These are phyloP conservation scores for Vitis rupestris DNA, from an alignment of 164 flowering plant species.

Conservation along the genomic window DNA sequence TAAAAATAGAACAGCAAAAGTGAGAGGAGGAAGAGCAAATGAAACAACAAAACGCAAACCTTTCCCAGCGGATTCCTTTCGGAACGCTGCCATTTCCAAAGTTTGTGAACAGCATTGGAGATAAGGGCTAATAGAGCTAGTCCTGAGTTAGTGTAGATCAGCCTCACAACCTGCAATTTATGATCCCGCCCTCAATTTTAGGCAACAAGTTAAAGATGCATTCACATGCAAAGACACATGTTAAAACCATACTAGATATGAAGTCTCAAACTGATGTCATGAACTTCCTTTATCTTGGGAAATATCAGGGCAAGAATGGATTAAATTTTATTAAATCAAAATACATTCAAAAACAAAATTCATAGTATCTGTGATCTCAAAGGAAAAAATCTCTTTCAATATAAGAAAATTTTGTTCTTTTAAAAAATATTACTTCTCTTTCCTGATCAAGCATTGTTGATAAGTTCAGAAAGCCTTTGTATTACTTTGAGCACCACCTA, in stretches of 20 bases:
- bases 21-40: not conserved
- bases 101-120: conserved; percentile 62
- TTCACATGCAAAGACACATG: not conserved
- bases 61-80: conserved; percentile 60
- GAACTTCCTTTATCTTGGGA: no score
- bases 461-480: not conserved
- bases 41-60: conserved; percentile 25
- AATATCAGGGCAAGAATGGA: no score
- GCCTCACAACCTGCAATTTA: conserved; percentile 44
- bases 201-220: not conserved
- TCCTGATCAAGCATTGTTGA: not conserved
- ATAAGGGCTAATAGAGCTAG: conserved; percentile 53
- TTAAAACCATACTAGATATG: not conserved
- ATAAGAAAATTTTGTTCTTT: no score
- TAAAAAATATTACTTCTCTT: no score
- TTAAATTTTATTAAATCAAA: no score
- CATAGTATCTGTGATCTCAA: no score
- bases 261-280: no score
- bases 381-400: no score
- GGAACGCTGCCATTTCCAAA: conserved; percentile 79
- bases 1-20: not conserved
- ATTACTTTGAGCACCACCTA: conserved; percentile 10
- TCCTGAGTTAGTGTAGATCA: conserved; percentile 69
- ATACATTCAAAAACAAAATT: no score
- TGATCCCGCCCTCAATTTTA: not conserved